phyloP scores from a whole-genome alignment of 2,329 filamentous ascomycete species.

The Capronia coronata region DNA sequence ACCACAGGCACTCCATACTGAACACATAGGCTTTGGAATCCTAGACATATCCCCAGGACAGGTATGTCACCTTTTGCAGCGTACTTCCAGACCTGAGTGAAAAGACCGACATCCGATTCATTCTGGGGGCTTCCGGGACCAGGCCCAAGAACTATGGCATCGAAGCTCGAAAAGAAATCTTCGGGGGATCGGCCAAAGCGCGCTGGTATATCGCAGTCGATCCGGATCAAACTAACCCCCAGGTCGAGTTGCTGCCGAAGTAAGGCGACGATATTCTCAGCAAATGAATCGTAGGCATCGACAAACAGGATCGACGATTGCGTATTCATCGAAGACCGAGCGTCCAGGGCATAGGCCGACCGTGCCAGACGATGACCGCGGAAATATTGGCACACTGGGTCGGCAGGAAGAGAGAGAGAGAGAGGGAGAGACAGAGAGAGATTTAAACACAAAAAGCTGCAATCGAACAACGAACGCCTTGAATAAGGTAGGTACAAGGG shows the following conservation, averaged over 20 bases:
- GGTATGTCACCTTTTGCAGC: conserved; percentile 57
- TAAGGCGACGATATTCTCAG: conserved; percentile 85
- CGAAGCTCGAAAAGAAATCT: conserved; percentile 40
- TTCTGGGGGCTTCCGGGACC: conserved; percentile 76
- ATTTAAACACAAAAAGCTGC: not conserved
- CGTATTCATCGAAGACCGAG: conserved; percentile 5
- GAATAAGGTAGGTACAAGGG: not conserved
- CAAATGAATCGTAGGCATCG: conserved; percentile 95
- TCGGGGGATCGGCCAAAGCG: conserved; percentile 27
- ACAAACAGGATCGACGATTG: conserved; percentile 62
- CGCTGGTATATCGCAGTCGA: conserved; percentile 55
- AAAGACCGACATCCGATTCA: conserved; percentile 72
- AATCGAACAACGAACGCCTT: not conserved
- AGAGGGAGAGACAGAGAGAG: too few species aligned
- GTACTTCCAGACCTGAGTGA: conserved; percentile 67
- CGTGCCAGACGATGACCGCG: not conserved
- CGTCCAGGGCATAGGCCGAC: not conserved
- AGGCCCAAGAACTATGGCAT: conserved; percentile 83
- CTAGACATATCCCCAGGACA: conserved; percentile 80
- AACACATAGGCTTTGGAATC: conserved; percentile 74
- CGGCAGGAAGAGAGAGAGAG: not conserved
- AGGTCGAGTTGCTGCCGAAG: conserved; percentile 63
- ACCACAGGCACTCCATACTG: conserved; percentile 61
- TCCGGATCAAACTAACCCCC: conserved; percentile 64
- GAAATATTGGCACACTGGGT: not conserved